Evolutionary conservation across 441 rosid genomes (phyloP).

Genomic region (Caryocar brasiliense): DNA sequence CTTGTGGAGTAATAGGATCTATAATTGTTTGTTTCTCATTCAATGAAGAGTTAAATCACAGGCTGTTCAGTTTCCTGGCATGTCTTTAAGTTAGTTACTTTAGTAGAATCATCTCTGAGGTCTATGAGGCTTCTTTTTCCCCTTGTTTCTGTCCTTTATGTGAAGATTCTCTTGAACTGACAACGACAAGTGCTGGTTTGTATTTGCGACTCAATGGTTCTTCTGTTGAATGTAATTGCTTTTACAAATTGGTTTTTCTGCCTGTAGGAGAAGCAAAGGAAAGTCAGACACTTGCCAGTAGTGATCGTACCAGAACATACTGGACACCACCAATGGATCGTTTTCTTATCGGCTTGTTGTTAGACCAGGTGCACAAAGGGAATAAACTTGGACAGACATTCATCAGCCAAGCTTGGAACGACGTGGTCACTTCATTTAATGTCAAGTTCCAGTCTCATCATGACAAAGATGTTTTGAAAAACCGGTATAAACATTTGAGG

Average conservation of each 20-base stretch:
- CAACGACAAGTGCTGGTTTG: too few relatives aligned
- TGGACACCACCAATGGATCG: slow-evolving; percentile 94
- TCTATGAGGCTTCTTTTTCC: too few relatives aligned
- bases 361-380: slow-evolving; percentile 67
- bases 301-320: slow-evolving; percentile 72
- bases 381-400: slow-evolving; percentile 80
- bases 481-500: slow-evolving; percentile 74
- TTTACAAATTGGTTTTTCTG: slow-evolving; percentile 4
- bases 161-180: too few relatives aligned
- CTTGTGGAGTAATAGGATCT: too few relatives aligned
- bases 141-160: too few relatives aligned
- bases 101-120: too few relatives aligned
- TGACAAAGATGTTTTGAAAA: slow-evolving; percentile 75
- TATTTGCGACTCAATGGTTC: neutral
- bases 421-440: slow-evolving; percentile 57
- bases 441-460: slow-evolving; percentile 48
- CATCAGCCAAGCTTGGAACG: slow-evolving; percentile 68
- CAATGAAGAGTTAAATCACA: too few relatives aligned
- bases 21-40: too few relatives aligned
- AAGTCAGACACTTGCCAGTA: slow-evolving; percentile 15
- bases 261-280: slow-evolving; percentile 38
- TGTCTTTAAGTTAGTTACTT: too few relatives aligned
- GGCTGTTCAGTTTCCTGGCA: too few relatives aligned
- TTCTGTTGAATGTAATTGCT: slow-evolving; percentile 10
- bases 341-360: slow-evolving; percentile 60